These are phyloP conservation scores for Colletotrichum abscissum DNA, from an alignment of 2,329 filamentous ascomycete genomes.

Conservation along the genomic window DNA sequence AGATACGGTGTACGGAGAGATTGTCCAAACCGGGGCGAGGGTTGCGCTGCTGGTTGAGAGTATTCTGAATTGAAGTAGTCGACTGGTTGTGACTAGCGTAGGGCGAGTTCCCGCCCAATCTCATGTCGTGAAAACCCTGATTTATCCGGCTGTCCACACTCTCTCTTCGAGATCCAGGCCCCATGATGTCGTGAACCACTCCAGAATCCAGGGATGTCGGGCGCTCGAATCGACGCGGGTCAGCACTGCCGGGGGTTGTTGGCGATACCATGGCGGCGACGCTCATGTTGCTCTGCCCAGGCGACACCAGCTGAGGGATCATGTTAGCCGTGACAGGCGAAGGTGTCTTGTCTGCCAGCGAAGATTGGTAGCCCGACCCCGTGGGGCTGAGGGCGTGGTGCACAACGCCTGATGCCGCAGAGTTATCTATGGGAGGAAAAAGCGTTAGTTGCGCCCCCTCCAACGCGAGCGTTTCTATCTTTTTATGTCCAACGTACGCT, in stretches of 20 bases:
- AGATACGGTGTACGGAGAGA: constrained; percentile 68
- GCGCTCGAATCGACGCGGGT: constrained; percentile 57
- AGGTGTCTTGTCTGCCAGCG: constrained; percentile 69
- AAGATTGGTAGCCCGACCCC: constrained; percentile 60
- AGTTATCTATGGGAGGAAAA: constrained; percentile 50
- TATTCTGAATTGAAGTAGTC: constrained; percentile 79
- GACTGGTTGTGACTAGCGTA: constrained; percentile 84
- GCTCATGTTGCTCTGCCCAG: constrained; percentile 70
- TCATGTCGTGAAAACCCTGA: constrained; percentile 75
- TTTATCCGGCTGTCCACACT: constrained; percentile 86
- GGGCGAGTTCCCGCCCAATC: constrained; percentile 74
- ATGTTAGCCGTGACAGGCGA: constrained; percentile 67
- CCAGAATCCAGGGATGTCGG: constrained; percentile 50
- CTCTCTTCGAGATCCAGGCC: constrained; percentile 73
- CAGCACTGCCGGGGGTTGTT: constrained; percentile 57
- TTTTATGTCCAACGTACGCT: constrained; percentile 47
- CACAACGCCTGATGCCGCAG: constrained; percentile 52
- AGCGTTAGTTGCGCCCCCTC: constrained; percentile 21
- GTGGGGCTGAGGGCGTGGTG: constrained; percentile 38
- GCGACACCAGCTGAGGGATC: constrained; percentile 65
- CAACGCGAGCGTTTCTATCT: constrained; percentile 35
- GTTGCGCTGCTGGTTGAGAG: constrained; percentile 74
- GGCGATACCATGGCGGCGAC: constrained; percentile 75
- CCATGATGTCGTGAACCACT: constrained; percentile 47
- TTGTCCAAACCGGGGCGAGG: constrained; percentile 64